Conservation (phyloP, 257 asterid species). For the Ocimum tenuiflorum region DNA sequence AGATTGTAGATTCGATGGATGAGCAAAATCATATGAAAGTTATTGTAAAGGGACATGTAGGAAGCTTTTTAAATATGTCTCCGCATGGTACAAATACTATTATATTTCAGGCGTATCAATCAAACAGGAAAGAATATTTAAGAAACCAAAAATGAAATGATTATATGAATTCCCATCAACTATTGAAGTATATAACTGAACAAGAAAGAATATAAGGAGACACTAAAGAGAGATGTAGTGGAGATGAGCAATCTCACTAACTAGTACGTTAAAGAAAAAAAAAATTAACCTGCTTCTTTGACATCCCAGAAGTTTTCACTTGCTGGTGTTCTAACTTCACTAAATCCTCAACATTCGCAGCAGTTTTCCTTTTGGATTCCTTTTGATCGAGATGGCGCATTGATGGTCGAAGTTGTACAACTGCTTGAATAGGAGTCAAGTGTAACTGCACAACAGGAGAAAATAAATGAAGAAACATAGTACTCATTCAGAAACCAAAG, state of each 20-base stretch:
- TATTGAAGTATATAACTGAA: background rate
- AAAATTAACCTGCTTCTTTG: slow-evolving; percentile 48
- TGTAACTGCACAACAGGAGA: slow-evolving; percentile 61
- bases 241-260: background rate
- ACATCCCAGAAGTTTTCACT: slow-evolving; percentile 13
- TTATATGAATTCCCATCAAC: background rate
- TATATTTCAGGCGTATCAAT: background rate
- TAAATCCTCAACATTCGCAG: too few species aligned
- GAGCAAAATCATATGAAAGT: background rate
- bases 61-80: background rate
- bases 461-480: slow-evolving; percentile 6
- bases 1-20: background rate
- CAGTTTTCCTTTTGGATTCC: too few species aligned
- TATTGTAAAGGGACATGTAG: too few species aligned
- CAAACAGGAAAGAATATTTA: background rate
- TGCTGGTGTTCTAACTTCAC: slow-evolving; percentile 27
- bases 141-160: background rate
- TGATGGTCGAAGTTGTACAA: slow-evolving; percentile 84
- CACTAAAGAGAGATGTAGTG: background rate
- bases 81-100: background rate
- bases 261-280: background rate
- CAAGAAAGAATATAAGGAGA: background rate
- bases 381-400: slow-evolving; percentile 33
- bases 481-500: background rate
- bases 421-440: slow-evolving; percentile 73